Conservation (phyloP, 2,329 filamentous ascomycete species). For the Botrytis galanthina region DNA sequence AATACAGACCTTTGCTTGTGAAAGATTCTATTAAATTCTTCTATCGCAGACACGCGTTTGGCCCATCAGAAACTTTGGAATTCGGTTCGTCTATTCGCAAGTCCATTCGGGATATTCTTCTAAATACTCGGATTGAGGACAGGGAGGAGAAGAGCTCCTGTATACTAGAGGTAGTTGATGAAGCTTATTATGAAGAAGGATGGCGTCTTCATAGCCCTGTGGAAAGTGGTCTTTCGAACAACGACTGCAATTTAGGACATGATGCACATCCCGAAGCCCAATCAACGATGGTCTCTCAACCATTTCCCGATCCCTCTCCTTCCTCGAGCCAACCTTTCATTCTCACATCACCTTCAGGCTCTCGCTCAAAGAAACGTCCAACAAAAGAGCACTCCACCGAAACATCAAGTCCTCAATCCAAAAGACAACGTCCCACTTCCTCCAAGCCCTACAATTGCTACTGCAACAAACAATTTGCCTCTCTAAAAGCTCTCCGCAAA, state of each 20-base stretch:
- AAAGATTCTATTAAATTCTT: neutral
- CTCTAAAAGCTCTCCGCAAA: neutral
- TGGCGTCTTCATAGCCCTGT: neutral
- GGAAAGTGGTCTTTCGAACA: neutral
- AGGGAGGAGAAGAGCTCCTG: neutral
- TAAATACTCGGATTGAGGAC: neutral
- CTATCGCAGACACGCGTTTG: neutral
- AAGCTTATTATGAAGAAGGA: neutral
- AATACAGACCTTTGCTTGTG: neutral
- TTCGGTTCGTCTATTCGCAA: neutral
- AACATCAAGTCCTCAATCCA: neutral
- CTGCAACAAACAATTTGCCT: neutral
- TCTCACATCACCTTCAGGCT: no score
- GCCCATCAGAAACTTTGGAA: neutral
- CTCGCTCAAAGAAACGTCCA: neutral
- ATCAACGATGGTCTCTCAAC: neutral
- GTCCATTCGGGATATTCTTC: neutral
- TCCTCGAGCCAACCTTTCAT: neutral
- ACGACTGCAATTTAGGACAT: neutral
- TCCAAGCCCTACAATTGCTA: neutral
- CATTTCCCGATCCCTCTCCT: neutral
- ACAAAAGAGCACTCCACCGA: neutral
- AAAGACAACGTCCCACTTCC: neutral
- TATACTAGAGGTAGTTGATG: neutral
- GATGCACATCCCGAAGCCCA: neutral